Evolutionary conservation across 768 basidiomycete species (phyloP), one percentile per base, ranked within the genome.

Genomic region (Hygrocybe punicea): DNA sequence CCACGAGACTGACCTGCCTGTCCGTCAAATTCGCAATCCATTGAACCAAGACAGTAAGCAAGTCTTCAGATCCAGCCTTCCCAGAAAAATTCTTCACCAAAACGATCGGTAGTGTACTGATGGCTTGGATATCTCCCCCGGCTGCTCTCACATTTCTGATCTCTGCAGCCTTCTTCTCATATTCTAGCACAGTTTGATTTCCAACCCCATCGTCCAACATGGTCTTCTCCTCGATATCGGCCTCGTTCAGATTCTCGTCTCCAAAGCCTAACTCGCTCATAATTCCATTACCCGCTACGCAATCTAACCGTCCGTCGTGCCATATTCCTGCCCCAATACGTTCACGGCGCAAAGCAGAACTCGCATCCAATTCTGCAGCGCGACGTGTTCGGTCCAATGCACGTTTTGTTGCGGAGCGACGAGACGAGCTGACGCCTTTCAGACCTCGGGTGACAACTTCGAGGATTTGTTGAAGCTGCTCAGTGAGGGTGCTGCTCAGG

Each of bases 261-360:
- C 93, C 93, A 2, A 89, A 66, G 2, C 93, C 94, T 1, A 97
- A 78, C 68, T 95, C 93, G 50, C 82, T 81, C 74, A 97, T 93
- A 48, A 90, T 68, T 2, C 95, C 94, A 58, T 87, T 93, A 1
- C 93, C 94, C 2, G 91, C 85, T 33, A 95, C 73, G 57, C 84
- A 85, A 66, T 96, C 95, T 34, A 97, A 58, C 51, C 95, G 78
- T 8, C 88, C 89, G 66, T 98, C 95, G 62, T 94, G 92, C 84
- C 86, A 94, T 24, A 76, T 79, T 0, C 91, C 91, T n/a, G 72
- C 63, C 17, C 70, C 69, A 57, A 93, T 84, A 39, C 76, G 70
- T 57, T 81, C 75, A 14, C 75, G 74, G 21, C 70, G 68, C 10
- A 70, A 67, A 17, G 63, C 70, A 49, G 78, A 71, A 29, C 77